Evolutionary conservation across 192 early-diverging fungal species (phyloP).

Genomic region (Lunasporangiospora selenospora): DNA sequence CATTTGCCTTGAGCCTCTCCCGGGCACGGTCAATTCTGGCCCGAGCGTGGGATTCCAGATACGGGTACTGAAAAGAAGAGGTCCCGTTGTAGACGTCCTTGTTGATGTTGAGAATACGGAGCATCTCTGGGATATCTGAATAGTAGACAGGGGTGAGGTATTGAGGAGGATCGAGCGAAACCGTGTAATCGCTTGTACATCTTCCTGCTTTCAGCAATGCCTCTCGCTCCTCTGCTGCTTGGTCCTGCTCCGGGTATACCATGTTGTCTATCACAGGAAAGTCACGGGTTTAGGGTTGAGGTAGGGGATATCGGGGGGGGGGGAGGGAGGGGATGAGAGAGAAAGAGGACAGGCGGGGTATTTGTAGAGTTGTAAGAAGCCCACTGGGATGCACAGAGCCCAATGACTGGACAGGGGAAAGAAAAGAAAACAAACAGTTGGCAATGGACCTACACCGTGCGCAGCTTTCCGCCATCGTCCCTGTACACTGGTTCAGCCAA

Average conservation of each 20-base stretch:
- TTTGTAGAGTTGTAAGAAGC: too few relatives aligned
- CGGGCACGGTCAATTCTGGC: slow-evolving; percentile 14
- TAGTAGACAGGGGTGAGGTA: slow-evolving; percentile 27
- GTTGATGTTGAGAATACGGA: slow-evolving; percentile 30
- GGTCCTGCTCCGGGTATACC: background rate
- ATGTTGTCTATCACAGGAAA: background rate
- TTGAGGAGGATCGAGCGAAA: slow-evolving; percentile 22
- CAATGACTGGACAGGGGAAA: too few relatives aligned
- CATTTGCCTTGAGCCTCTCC: background rate
- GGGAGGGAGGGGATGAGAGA: too few relatives aligned
- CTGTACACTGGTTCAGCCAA: too few relatives aligned
- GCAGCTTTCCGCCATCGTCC: too few relatives aligned
- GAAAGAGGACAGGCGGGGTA: too few relatives aligned
- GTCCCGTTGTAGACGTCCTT: slow-evolving; percentile 38
- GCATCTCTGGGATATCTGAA: slow-evolving; percentile 27
- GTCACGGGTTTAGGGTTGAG: background rate
- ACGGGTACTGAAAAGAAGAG: slow-evolving; percentile 24
- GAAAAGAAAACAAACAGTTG: too few relatives aligned
- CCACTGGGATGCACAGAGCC: too few relatives aligned
- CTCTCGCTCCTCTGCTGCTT: background rate
- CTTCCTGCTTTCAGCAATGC: slow-evolving; percentile 6
- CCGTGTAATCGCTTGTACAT: slow-evolving; percentile 19
- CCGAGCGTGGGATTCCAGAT: slow-evolving; percentile 21
- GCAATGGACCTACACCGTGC: too few relatives aligned
- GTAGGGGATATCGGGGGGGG: background rate